phyloP scores from a whole-genome alignment of 306 rosid species.

The Aeschynomene evenia region DNA sequence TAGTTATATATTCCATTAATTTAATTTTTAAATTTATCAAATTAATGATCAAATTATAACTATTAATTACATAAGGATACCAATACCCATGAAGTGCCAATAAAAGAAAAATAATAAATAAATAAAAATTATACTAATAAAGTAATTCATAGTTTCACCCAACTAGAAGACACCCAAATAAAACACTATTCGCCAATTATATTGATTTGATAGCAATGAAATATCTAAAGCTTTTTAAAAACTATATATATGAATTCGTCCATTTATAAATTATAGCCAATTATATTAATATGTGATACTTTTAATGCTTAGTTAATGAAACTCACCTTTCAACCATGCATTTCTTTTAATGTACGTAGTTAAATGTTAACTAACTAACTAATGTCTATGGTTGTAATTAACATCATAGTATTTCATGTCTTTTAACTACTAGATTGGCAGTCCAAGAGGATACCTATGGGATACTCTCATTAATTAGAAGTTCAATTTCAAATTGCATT shows the following conservation, averaged over 20 bases:
- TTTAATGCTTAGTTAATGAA: neutral
- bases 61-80: too few relatives aligned
- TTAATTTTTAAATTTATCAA: too few relatives aligned
- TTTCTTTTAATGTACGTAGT: too few relatives aligned
- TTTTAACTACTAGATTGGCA: neutral
- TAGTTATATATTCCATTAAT: too few relatives aligned
- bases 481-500: neutral
- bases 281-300: too few relatives aligned
- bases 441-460: neutral
- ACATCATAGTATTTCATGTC: neutral
- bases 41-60: too few relatives aligned
- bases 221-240: neutral
- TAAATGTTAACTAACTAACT: neutral
- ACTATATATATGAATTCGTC: neutral
- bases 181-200: neutral
- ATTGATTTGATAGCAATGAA: neutral
- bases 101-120: neutral
- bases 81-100: too few relatives aligned
- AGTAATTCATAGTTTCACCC: conserved; percentile 15
- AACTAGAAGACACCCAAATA: conserved; percentile 29
- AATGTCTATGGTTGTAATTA: neutral
- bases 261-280: too few relatives aligned
- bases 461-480: neutral
- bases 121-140: neutral
- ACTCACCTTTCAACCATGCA: neutral